phyloP scores from a whole-genome alignment of 805 yeast genomes.

The Kazachstania viticola region DNA sequence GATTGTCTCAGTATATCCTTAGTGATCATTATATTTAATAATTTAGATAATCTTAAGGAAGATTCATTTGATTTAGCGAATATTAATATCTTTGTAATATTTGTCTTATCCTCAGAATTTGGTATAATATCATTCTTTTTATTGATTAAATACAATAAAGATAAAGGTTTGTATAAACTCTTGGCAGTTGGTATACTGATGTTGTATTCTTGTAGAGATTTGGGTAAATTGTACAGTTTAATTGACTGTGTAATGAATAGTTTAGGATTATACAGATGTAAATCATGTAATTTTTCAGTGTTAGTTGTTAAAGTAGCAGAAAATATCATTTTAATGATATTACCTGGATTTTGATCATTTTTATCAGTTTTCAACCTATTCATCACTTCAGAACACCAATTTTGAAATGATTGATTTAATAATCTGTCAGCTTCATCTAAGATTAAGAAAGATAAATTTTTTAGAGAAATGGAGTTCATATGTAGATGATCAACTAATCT shows the following conservation, averaged over 20 bases:
- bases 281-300: constrained; percentile 69
- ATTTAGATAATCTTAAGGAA: constrained; percentile 62
- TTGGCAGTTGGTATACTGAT: constrained; percentile 28
- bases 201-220: constrained; percentile 35
- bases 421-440: constrained; percentile 77
- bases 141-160: constrained; percentile 42
- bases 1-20: constrained; percentile 1
- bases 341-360: constrained; percentile 18
- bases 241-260: constrained; percentile 59
- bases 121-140: constrained; percentile 1
- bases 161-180: constrained; percentile 58
- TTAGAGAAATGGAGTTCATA: constrained; percentile 33
- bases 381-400: constrained; percentile 64
- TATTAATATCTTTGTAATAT: constrained; percentile 14
- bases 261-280: constrained; percentile 62
- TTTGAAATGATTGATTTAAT: constrained; percentile 82
- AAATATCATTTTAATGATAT: constrained; percentile 60
- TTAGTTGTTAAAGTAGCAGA: constrained; percentile 92
- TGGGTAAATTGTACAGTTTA: constrained; percentile 50
- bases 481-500: constrained; percentile 66
- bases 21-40: constrained; percentile 24
- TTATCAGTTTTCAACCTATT: constrained; percentile 29
- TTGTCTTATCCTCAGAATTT: background rate
- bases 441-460: constrained; percentile 47
- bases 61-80: constrained; percentile 53